Percentiles rank a stretch among this genome's conserved stretches.
Evolutionary conservation across 2,329 filamentous ascomycete genomes (phyloP).

Genomic region (Ilyonectria robusta): DNA sequence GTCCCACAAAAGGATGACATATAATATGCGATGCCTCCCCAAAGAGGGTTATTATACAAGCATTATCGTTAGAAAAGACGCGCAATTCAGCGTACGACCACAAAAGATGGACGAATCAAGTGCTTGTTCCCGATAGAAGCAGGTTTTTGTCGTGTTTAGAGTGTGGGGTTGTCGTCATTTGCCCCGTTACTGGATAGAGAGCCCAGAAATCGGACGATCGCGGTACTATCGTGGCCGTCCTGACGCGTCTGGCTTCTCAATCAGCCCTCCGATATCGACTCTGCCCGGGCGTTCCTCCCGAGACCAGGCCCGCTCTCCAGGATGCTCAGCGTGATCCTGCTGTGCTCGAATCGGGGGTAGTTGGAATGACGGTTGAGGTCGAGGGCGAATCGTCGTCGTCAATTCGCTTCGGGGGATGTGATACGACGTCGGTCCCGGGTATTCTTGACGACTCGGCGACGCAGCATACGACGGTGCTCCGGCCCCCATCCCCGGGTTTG

Average conservation of each 20-base stretch:
- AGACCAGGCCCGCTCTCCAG: slow-evolving; percentile 50
- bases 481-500: slow-evolving; percentile 37
- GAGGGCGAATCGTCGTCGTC: slow-evolving; percentile 50
- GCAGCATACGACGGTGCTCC: slow-evolving; percentile 57
- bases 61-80: slow-evolving; percentile 18
- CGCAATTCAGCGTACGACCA: slow-evolving; percentile 2
- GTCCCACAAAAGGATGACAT: slow-evolving; percentile 11
- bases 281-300: slow-evolving; percentile 67
- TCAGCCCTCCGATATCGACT: slow-evolving; percentile 73
- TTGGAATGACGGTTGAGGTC: slow-evolving; percentile 57
- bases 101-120: slow-evolving; percentile 13
- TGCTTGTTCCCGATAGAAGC: slow-evolving; percentile 6
- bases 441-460: slow-evolving; percentile 61
- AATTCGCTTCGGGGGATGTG: slow-evolving; percentile 69
- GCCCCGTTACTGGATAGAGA: slow-evolving; percentile 43
- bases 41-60: slow-evolving; percentile 24
- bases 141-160: slow-evolving; percentile 1
- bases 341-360: slow-evolving; percentile 64
- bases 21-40: slow-evolving; percentile 8
- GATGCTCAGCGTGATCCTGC: slow-evolving; percentile 46
- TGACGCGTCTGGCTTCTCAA: slow-evolving; percentile 68
- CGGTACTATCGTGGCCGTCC: slow-evolving; percentile 46
- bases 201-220: slow-evolving; percentile 25
- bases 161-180: slow-evolving; percentile 2
- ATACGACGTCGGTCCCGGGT: slow-evolving; percentile 62